Base-by-base conservation (phyloP, 257 asterid species). In the Rehmannia glutinosa region DNA sequence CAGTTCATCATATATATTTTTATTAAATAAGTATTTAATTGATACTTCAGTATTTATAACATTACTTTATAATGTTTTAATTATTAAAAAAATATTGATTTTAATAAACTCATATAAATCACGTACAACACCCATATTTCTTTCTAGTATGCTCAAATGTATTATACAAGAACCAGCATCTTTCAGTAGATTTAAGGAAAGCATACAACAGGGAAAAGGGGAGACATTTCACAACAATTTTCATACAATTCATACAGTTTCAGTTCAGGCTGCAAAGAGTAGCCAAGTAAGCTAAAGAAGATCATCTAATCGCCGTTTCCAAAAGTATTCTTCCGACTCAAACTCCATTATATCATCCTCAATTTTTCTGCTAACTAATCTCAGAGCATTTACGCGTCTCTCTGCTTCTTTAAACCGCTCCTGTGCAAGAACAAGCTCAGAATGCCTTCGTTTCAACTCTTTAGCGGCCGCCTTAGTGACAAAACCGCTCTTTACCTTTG, bases 381-480 rank as follows among this genome's bases (percentile, higher is more conserved):
- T 53, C 42, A 81, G 13, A 21, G 69, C 86, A 6, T 64, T 21
- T 8, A 69, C 82, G 10, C 30, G 69, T 43, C 70, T 81, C 62
- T 72, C 70, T 0, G 81, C 76, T 77, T 72, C 73, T 59, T 54
- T 65, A 39, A 71, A 61, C 17, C 66, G 39, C 71, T 68, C 33
- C 58, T 72, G 64, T 17, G 77, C 83, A 8, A 73, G 64, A 41
- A 72, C 53, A 2, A 81, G 72, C 80, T 78, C 80, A 0, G 51
- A 68, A 3, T 57, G 78, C 20, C 69, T 64, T 68, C 27, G 62
- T 57, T 64, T 63, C 72, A 77, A 13, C 57, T 81, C 83, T 68
- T 54, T 65, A 16, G 43, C 46, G 12, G 75, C 79, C 12, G 77
- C 77, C 45, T 16, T 33, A 51, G 45, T 4, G 30, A 72, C 53